A percentile compares a stretch with the other conserved stretches of the same genome.
Conservation (phyloP, 768 basidiomycete species). For the Tylopilus rubrobrunneus region DNA sequence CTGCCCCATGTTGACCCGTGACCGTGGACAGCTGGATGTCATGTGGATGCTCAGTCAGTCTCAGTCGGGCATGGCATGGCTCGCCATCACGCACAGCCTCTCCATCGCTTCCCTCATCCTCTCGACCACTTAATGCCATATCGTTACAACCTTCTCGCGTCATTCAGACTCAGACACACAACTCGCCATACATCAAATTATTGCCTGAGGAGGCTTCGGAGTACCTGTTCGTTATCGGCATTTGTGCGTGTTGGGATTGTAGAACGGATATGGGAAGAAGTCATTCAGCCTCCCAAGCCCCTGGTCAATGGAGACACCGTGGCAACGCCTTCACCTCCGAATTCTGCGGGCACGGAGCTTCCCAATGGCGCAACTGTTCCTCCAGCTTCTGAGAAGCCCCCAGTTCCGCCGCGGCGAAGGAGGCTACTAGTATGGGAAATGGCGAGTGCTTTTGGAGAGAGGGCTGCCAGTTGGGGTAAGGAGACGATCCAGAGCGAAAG, state of each 20-base stretch:
- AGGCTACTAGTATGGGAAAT: constrained; percentile 57
- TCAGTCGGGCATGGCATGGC: too few species aligned
- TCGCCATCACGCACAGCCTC: too few species aligned
- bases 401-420: constrained; percentile 58
- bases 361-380: background rate
- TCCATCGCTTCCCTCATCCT: background rate
- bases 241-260: constrained; percentile 80
- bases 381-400: constrained; percentile 43
- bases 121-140: constrained; percentile 24
- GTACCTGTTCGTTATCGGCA: constrained; percentile 89
- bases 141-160: constrained; percentile 41
- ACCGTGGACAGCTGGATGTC: too few species aligned
- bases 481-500: constrained; percentile 71
- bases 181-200: constrained; percentile 55
- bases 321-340: background rate
- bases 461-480: constrained; percentile 53
- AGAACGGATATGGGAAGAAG: constrained; percentile 84
- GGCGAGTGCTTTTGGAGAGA: constrained; percentile 58
- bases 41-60: too few species aligned
- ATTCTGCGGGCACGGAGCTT: background rate
- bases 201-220: constrained; percentile 77
- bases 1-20: too few species aligned
- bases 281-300: constrained; percentile 32
- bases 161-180: constrained; percentile 21
- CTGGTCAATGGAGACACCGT: constrained; percentile 10